Evolutionary conservation across 2,329 filamentous ascomycete genomes (phyloP).

Genomic region (Tetracladium maxilliforme): DNA sequence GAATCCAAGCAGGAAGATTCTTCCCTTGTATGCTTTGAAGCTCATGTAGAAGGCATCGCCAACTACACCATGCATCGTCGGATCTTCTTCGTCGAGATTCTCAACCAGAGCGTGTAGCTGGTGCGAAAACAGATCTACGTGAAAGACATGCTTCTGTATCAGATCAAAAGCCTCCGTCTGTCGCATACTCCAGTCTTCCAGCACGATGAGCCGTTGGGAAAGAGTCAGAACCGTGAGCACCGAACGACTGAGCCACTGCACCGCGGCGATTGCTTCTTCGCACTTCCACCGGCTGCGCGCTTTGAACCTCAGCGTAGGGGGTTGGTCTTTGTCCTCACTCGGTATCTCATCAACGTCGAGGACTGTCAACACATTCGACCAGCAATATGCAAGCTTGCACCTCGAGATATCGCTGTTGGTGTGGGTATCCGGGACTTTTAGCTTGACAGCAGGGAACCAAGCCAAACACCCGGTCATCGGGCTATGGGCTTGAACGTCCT

Average conservation of each 20-base stretch:
- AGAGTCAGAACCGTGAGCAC: constrained; percentile 87
- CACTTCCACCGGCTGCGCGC: constrained; percentile 81
- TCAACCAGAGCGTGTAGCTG: constrained; percentile 80
- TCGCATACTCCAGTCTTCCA: constrained; percentile 79
- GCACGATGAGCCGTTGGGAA: constrained; percentile 79
- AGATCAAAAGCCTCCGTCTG: constrained; percentile 93
- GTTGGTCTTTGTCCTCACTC: constrained; percentile 58
- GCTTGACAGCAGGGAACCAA: constrained; percentile 92
- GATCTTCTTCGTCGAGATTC: constrained; percentile 72
- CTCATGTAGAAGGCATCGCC: constrained; percentile 98
- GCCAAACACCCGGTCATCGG: constrained; percentile 87
- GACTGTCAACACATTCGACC: constrained; percentile 94
- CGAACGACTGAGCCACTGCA: constrained; percentile 92
- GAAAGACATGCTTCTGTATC: constrained; percentile 82
- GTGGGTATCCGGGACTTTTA: constrained; percentile 60
- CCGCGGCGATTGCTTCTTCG: constrained; percentile 87
- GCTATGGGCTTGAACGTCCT: constrained; percentile 79
- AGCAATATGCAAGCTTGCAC: constrained; percentile 90
- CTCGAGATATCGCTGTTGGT: constrained; percentile 57
- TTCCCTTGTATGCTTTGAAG: constrained; percentile 87
- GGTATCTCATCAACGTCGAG: constrained; percentile 70
- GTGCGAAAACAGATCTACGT: constrained; percentile 76
- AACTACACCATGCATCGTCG: constrained; percentile 86
- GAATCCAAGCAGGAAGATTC: constrained; percentile 84
- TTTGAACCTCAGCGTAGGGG: constrained; percentile 63